Base-by-base conservation (phyloP, 192 early-diverging fungal species). In the Podila epigama region DNA sequence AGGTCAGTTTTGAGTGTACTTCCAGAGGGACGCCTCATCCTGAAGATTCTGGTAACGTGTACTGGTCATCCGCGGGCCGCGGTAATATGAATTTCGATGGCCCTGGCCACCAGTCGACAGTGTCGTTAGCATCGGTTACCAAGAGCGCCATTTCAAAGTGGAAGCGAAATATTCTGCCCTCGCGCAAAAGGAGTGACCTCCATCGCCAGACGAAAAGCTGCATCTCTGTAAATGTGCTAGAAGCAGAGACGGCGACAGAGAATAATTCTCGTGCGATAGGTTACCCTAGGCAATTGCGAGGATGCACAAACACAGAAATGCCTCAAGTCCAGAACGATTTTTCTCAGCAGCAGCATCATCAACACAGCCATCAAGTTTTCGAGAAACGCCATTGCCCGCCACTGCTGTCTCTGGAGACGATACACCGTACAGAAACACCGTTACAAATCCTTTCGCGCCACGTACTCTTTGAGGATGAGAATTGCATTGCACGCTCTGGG, bases 401-500 rank as follows among this genome's bases (percentile, higher is more conserved):
- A 12, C 59, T 63, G 44, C 10, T 63, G 25, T 41, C 51, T 0
- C 37, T 51, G 41, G 13, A 51, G 0, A 42, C 48, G 15, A 54
- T 70, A 33, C 59, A 27, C 6, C 13, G 20, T 1, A 50, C 52
- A 20, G 70, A 73, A 25, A 55, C 63, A 2, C 58, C 70, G 0
- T 57, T 66, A n/a, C 56, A 73, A 36, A 37, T 73, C 27, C 63
- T 73, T 2, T 52, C 63, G 1, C 58, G 70, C 25, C 51, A 66
- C 33, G 66, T 65, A 5, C 28, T 36, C 8, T 73, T 73, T 60
- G 63, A 73, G 1, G 70, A 73, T 27, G 70, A 73, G 40, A 20
- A 59, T 12, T 73, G 70, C 37, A 35, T 73, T 15, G 57, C 56
- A 0, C 50, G 63, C 0, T 66, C 60, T 0, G 56, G 50, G 10